phyloP scores from a whole-genome alignment of 352 stramenopile genomes.

The Pythium rhizo-oryzae region DNA sequence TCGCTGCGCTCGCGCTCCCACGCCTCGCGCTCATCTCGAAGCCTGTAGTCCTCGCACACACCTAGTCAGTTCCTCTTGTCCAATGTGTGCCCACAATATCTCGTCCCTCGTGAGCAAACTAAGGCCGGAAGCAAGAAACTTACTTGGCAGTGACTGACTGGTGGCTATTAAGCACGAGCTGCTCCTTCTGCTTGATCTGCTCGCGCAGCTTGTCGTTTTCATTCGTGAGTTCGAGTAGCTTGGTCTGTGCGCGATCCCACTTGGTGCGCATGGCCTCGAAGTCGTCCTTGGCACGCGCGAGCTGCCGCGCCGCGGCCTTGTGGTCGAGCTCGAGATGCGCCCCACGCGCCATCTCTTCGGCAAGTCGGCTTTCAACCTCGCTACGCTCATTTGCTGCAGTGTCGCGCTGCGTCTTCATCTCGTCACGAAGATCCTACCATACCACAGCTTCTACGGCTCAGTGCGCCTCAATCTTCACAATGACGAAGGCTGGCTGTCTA shows the following conservation, averaged over 20 bases:
- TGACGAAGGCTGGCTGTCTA: neutral
- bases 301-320: constrained; percentile 50
- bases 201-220: constrained; percentile 66
- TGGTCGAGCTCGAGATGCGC: constrained; percentile 57
- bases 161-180: constrained; percentile 63
- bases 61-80: too few relatives aligned
- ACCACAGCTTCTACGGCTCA: too few relatives aligned
- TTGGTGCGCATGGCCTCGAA: constrained; percentile 49
- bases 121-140: neutral
- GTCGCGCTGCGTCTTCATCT: constrained; percentile 45
- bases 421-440: constrained; percentile 51
- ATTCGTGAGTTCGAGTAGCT: constrained; percentile 49
- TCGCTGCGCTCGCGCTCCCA: constrained; percentile 52
- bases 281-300: constrained; percentile 53
- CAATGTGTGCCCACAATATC: too few relatives aligned
- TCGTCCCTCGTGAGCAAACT: neutral
- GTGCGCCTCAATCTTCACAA: too few relatives aligned
- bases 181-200: constrained; percentile 77
- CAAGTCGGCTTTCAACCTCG: constrained; percentile 46
- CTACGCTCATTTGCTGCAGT: constrained; percentile 40
- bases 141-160: constrained; percentile 58
- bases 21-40: constrained; percentile 56
- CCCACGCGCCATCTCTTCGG: constrained; percentile 47
- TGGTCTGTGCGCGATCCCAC: constrained; percentile 59
- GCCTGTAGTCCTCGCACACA: constrained; percentile 26